Conservation (phyloP, 345 rosid genomes). For the Jatropha curcas region DNA sequence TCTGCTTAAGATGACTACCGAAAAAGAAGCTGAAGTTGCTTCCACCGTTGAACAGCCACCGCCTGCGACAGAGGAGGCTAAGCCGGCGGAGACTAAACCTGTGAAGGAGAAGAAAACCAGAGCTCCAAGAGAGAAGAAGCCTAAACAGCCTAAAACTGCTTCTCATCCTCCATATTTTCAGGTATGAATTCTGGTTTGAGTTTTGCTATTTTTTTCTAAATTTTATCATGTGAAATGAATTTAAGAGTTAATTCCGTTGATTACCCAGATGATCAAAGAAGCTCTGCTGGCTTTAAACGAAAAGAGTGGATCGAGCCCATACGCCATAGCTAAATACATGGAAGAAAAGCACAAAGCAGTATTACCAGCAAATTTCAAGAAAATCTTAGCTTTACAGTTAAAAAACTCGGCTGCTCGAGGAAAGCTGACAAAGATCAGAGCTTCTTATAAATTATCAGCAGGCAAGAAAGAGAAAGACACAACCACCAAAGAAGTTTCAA, state of each 20-base stretch:
- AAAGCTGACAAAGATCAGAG: constrained; percentile 75
- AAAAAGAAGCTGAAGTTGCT: constrained; percentile 35
- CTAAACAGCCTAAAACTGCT: constrained; percentile 40
- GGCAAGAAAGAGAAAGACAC: constrained; percentile 22
- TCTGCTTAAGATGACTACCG: constrained; percentile 23
- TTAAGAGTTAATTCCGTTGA: background rate
- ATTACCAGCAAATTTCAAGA: constrained; percentile 68
- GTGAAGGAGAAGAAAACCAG: constrained; percentile 40
- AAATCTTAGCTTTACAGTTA: constrained; percentile 59
- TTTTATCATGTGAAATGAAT: background rate
- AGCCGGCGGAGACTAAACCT: constrained; percentile 16
- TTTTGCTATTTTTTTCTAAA: background rate
- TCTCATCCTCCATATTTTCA: constrained; percentile 83
- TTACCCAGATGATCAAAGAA: constrained; percentile 75
- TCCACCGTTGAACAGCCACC: constrained; percentile 15
- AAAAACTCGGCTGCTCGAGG: constrained; percentile 68
- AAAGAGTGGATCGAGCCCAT: constrained; percentile 79
- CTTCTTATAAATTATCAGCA: constrained; percentile 69
- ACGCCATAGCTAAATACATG: constrained; percentile 78
- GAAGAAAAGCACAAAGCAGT: constrained; percentile 70
- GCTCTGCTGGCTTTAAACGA: constrained; percentile 63
- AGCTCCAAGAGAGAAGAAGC: constrained; percentile 45
- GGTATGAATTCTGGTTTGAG: constrained; percentile 23
- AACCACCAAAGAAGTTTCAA: background rate
- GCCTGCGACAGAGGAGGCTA: constrained; percentile 26